Evolutionary conservation across 2,329 filamentous ascomycete species (phyloP).

Genomic region (Saccharata proteae): DNA sequence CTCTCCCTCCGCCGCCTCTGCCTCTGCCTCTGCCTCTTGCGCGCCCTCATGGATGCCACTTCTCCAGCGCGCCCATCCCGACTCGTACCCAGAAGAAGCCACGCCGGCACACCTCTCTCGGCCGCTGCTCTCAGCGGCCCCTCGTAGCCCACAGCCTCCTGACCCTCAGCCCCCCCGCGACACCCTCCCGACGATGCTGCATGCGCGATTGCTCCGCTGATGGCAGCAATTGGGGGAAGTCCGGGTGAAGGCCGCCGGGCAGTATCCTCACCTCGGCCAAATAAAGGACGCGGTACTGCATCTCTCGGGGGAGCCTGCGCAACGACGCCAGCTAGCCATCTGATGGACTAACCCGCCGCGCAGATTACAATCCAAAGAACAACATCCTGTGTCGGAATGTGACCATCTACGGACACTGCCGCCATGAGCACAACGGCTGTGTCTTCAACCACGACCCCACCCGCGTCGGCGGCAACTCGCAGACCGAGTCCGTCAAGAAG

Average conservation of each 20-base stretch:
- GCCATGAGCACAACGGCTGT: constrained; percentile 74
- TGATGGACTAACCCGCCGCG: constrained; percentile 2
- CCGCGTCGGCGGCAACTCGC: constrained; percentile 41
- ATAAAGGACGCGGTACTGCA: constrained; percentile 9
- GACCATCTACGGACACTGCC: constrained; percentile 84
- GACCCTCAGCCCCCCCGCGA: background rate
- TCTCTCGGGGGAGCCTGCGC: background rate
- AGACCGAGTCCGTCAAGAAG: constrained; percentile 51
- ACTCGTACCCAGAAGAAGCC: too few relatives aligned
- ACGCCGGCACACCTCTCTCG: too few relatives aligned
- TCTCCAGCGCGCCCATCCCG: too few relatives aligned
- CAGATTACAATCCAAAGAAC: constrained; percentile 34
- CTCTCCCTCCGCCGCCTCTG: too few relatives aligned
- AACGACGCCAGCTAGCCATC: background rate
- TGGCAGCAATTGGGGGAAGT: constrained; percentile 10
- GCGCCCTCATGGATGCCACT: background rate
- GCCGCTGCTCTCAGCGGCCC: too few relatives aligned
- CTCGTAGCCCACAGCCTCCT: too few relatives aligned
- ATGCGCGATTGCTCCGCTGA: constrained; percentile 8
- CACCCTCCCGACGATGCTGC: constrained; percentile 9
- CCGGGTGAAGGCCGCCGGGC: constrained; percentile 10
- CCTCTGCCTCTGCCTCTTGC: too few relatives aligned
- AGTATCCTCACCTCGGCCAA: constrained; percentile 9
- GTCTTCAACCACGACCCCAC: constrained; percentile 77
- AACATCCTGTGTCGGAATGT: constrained; percentile 89